These are phyloP conservation scores for Lodderomyces orthopsilosis DNA, from an alignment of 1,139 yeast genomes.

Conservation along the genomic window DNA sequence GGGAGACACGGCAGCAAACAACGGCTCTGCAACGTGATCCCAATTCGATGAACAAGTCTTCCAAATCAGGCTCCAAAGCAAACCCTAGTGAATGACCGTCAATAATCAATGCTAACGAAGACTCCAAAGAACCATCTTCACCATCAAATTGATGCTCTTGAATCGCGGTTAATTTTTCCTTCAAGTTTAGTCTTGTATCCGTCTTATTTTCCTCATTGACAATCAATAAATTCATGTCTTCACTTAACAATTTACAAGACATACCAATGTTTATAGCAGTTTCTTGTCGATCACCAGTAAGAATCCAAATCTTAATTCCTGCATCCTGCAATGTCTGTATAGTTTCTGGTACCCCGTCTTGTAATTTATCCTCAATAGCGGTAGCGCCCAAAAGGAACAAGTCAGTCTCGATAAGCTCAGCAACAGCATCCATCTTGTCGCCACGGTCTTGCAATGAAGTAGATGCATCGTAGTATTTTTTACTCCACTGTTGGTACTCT, in stretches of 20 bases:
- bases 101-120: constrained; percentile 80
- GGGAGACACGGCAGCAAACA: constrained; percentile 91
- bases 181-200: constrained; percentile 68
- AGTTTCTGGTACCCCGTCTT: constrained; percentile 98
- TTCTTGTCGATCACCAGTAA: constrained; percentile 98
- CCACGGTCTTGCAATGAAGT: constrained; percentile 75
- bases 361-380: constrained; percentile 96
- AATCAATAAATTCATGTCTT: constrained; percentile 90
- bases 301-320: constrained; percentile 94
- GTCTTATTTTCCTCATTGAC: constrained; percentile 82
- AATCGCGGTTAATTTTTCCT: constrained; percentile 75
- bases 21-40: constrained; percentile 93
- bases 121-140: constrained; percentile 56
- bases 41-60: constrained; percentile 71
- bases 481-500: constrained; percentile 70
- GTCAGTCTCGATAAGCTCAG: constrained; percentile 76
- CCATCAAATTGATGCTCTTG: constrained; percentile 63
- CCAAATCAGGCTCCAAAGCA: constrained; percentile 81
- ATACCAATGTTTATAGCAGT: constrained; percentile 99
- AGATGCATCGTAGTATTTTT: constrained; percentile 71
- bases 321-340: constrained; percentile 93
- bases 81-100: constrained; percentile 88
- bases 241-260: constrained; percentile 92
- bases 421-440: constrained; percentile 65
- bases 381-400: constrained; percentile 90